Evolutionary conservation across 805 yeast species (phyloP), one percentile per base, ranked within the genome.

Genomic region (Cyberlindnera xishuangbannaensis): DNA sequence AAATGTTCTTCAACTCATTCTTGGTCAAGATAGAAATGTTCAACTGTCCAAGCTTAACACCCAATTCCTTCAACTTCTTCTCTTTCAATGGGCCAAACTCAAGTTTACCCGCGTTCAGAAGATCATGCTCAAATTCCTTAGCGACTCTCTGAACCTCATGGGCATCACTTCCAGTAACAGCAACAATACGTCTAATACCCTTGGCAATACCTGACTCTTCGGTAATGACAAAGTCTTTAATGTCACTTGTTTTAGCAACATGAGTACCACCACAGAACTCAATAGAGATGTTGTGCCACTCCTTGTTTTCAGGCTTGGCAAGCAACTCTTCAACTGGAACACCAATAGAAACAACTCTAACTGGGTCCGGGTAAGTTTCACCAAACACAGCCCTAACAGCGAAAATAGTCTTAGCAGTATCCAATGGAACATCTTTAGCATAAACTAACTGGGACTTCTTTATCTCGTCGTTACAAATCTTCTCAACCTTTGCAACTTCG

Each of bases 261-360:
- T 92, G 99, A 10, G 98, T 92, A 64, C 99, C 99, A 65, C 99
- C 99, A 65, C 99, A 92, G 71, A 92, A 92, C 66, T 92, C 99
- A 46, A 92, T 71, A 2, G 96, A 85, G 53, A 73, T 68, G 26
- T 73, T 64, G 50, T 59, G 63, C 97, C 98, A 92, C 52, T 84
- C 75, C 32, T 65, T 64, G 54, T 74, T 83, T 18, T 65, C 49
- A 47, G 97, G 95, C 49, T 78, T 68, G 6, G 69, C 67, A 45
- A 90, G 58, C 47, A 92, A 67, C 11, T 83, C 92, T 17, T 83
- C 87, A 27, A 92, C 87, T 29, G 95, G 78, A 25, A 74, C 81
- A 55, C 99, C 99, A 53, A 92, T 83, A 19, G 95, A 84, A 30
- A 92, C 97, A 48, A 92, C 98, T 59, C 98, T 79, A 15, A 92